Base-by-base conservation (phyloP, 2,329 filamentous ascomycete genomes). In the Colletotrichum destructivum region DNA sequence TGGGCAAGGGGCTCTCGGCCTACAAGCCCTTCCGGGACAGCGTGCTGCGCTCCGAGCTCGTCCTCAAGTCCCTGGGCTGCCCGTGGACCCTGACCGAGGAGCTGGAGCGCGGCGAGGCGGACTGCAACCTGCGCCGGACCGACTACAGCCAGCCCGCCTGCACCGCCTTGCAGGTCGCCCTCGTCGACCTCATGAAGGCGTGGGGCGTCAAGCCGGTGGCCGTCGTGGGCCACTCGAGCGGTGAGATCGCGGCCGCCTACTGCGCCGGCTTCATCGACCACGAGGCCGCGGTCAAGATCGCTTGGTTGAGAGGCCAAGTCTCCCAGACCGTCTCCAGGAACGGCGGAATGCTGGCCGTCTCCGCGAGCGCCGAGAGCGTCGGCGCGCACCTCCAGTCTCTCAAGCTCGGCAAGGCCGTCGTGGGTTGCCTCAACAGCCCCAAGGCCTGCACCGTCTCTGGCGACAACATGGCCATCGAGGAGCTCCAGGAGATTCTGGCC, bases 331-430 rank as follows among this genome's bases (percentile, higher is more conserved):
- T 76, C 4, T 75, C 84, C 35, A 65, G 75, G 4, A 59, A 73
- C 23, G 77, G 77, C 13, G 71, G 57, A 59, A 76, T 76, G 18
- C 69, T 81, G 55, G 79, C 13, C 8, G 88, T 88, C 0, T 79
- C 83, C 15, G 90, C 90, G 88, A 82, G 89, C 77, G 88, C 88
- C 1, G 86, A 89, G 6, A 88, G 86, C 3, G 81, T 82, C 4
- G 82, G 79, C 51, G 81, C 84, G 26, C 80, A 82, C 66, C 62
- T 70, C 2, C 21, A 55, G 38, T 55, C 56, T 0, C 26, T 70
- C 21, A 66, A 71, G 26, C 40, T 61, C 1, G 70, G 71, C 18
- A 70, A 68, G 51, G 71, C 66, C 40, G 42, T 74, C 26, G 70
- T 70, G 18, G 66, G 71, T 16, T 88, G 87, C 74, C 82, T 85